Conservation (phyloP, 2,329 filamentous ascomycete genomes). For the Aspergillus puulaauensis region DNA sequence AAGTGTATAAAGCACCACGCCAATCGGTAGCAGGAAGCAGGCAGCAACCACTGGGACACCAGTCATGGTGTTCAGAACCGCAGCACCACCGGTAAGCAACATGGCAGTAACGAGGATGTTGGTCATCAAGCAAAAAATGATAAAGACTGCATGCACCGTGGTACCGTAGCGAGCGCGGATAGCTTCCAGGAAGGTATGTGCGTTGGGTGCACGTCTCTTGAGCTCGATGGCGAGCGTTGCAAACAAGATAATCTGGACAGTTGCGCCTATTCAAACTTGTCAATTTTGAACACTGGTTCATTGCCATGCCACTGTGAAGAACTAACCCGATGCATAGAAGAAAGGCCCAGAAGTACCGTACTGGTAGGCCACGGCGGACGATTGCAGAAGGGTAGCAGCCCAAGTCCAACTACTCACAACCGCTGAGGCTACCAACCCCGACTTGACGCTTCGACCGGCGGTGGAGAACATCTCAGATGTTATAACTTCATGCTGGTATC, state of each 20-base stretch:
- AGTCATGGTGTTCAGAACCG: constrained; percentile 69
- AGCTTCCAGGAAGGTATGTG: constrained; percentile 80
- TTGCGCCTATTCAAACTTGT: constrained; percentile 53
- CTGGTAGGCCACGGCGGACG: constrained; percentile 76
- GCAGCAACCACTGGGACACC: constrained; percentile 77
- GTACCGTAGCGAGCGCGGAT: constrained; percentile 78
- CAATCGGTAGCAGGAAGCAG: constrained; percentile 78
- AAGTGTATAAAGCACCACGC: constrained; percentile 77
- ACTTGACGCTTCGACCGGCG: constrained; percentile 83
- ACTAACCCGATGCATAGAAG: constrained; percentile 63
- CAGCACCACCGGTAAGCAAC: constrained; percentile 80
- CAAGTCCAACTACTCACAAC: constrained; percentile 95
- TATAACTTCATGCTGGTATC: constrained; percentile 71
- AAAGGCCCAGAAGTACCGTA: constrained; percentile 70
- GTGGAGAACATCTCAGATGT: constrained; percentile 93
- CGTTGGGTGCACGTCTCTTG: constrained; percentile 83
- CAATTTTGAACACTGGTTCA: constrained; percentile 19
- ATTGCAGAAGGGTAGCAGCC: constrained; percentile 80
- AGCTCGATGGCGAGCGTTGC: constrained; percentile 87
- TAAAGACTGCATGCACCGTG: constrained; percentile 72
- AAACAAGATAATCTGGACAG: constrained; percentile 84
- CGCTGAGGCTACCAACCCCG: constrained; percentile 80
- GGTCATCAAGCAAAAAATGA: constrained; percentile 77
- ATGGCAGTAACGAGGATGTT: constrained; percentile 87
- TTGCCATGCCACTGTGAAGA: constrained; percentile 18